These are phyloP conservation scores for Eucalyptus leucophloia DNA, from an alignment of 345 rosid genomes.

Conservation along the genomic window DNA sequence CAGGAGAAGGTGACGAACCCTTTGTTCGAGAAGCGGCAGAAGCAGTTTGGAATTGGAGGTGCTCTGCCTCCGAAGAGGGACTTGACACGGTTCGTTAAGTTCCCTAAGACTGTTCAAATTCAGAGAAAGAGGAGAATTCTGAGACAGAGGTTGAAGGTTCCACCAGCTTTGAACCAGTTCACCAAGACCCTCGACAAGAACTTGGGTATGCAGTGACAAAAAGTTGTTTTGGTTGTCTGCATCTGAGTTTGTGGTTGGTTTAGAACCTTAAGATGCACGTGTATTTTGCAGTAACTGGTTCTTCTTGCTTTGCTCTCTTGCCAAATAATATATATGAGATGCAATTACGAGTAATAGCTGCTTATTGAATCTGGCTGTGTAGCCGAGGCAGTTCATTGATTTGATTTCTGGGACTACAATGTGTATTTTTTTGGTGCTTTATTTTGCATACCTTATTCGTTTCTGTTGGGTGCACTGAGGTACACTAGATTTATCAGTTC, in stretches of 20 bases:
- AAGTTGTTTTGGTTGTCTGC: background rate
- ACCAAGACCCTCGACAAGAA: conserved; percentile 92
- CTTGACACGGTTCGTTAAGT: conserved; percentile 57
- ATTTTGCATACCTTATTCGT: background rate
- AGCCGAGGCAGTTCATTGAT: background rate
- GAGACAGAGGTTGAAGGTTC: conserved; percentile 80
- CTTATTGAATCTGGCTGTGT: background rate
- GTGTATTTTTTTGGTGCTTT: background rate
- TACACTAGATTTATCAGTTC: background rate
- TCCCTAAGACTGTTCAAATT: conserved; percentile 59
- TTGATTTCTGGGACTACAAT: background rate
- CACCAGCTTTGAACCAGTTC: conserved; percentile 80
- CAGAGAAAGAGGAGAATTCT: conserved; percentile 80
- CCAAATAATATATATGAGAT: background rate
- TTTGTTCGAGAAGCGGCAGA: conserved; percentile 69
- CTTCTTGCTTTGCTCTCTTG: background rate
- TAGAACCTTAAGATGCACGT: background rate
- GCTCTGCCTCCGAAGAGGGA: conserved; percentile 88
- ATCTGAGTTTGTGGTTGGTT: background rate
- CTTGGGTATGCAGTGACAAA: conserved; percentile 24
- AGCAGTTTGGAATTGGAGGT: conserved; percentile 85
- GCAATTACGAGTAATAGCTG: background rate
- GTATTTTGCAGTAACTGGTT: background rate
- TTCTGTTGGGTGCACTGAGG: background rate
- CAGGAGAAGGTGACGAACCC: conserved; percentile 68